Base-by-base conservation (phyloP, 1,139 yeast genomes). In the Torulaspora globosa region DNA sequence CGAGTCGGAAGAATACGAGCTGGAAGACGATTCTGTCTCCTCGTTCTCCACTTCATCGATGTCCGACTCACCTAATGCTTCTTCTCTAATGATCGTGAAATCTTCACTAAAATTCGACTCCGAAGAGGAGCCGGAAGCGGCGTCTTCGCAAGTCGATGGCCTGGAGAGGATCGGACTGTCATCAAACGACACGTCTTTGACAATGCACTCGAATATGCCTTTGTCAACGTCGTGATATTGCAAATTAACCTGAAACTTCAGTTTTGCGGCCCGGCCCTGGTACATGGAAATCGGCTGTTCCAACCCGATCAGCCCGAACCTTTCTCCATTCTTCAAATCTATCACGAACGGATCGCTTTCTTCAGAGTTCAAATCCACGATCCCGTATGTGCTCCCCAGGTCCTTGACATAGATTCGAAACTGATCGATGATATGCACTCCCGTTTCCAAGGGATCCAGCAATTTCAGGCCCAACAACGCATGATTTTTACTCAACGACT, bases 271-370 rank as follows among this genome's bases (percentile, higher is more conserved):
- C 26, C 49, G 47, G 11, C 44, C 12, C 21, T 45, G 47, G 30
- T 43, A 36, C 16, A 41, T 29, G 9, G 41, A 39, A 9, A 40
- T 36, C 3, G 51, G 49, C 19, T 34, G 32, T 5, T 40, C 40
- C 36, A 45, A 19, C 16, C 44, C 44, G 11, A 58, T 48, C 15
- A 58, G 39, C 1, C 62, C 62, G 44, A 58, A 57, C 23, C 58
- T 40, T 31, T 56, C 61, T 5, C 62, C 61, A 39, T 57, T 55
- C 38, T 54, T 56, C 32, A 57, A 43, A 43, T 57, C 60, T 16
- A 57, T 53, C 2, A 57, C 44, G 18, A 47, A 50, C 16, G 54
- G 48, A 28, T 53, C 52, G 12, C 46, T 41, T 10, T 46, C 51
- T 36, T 55, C 47, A 5, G 58, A 51, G 29, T 55, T 55, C 32